phyloP scores from a whole-genome alignment of 1,284 basidiomycete species.

The Chiua sp. region DNA sequence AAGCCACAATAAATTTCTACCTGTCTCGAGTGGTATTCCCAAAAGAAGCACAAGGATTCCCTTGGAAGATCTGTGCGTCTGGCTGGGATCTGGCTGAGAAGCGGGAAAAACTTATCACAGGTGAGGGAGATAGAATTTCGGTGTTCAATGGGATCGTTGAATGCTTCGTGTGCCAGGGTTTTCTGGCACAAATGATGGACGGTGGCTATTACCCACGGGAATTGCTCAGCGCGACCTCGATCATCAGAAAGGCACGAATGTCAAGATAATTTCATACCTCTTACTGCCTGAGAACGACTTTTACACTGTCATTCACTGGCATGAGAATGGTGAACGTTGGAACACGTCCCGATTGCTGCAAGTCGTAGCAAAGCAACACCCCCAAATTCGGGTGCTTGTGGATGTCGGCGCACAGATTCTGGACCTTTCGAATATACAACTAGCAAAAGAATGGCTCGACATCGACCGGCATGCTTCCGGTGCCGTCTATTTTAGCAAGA shows the following conservation, averaged over 20 bases:
- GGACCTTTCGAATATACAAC: too few relatives aligned
- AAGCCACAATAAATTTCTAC: constrained; percentile 52
- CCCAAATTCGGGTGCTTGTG: too few relatives aligned
- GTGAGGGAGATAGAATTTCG: background rate
- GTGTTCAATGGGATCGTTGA: too few relatives aligned
- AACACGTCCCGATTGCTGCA: too few relatives aligned
- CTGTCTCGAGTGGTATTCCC: constrained; percentile 34
- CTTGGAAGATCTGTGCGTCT: constrained; percentile 47
- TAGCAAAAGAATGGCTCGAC: too few relatives aligned
- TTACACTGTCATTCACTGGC: too few relatives aligned
- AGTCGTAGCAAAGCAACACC: too few relatives aligned
- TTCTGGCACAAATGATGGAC: constrained; percentile 6
- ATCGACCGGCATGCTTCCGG: too few relatives aligned
- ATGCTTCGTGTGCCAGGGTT: constrained; percentile 4
- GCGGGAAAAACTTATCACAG: constrained; percentile 1
- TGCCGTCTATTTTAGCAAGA: too few relatives aligned
- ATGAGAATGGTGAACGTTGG: too few relatives aligned
- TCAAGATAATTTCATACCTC: constrained; percentile 49
- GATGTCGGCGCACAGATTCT: too few relatives aligned
- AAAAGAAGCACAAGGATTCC: constrained; percentile 47
- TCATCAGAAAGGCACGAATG: constrained; percentile 21
- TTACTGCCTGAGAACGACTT: constrained; percentile 48
- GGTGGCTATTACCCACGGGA: constrained; percentile 7
- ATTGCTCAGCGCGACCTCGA: constrained; percentile 6
- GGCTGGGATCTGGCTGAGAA: constrained; percentile 56